Evolutionary conservation across 2,329 filamentous ascomycete genomes (phyloP).

Genomic region (Aspergillus costaricaensis): DNA sequence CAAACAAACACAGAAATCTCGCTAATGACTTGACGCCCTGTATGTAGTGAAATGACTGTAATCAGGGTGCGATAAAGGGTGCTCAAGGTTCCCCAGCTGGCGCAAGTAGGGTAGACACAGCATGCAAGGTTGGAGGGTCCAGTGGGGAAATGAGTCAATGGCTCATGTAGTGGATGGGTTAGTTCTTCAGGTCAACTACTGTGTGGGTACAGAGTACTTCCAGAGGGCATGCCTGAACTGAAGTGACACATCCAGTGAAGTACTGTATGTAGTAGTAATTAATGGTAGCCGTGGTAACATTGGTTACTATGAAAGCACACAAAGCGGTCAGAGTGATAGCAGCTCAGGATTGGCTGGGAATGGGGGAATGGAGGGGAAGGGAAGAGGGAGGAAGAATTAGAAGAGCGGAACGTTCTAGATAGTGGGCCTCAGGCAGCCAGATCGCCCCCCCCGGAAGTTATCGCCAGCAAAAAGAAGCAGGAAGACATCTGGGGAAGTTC

Average conservation of each 20-base stretch:
- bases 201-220: too few relatives aligned
- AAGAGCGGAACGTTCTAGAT: conserved; percentile 38
- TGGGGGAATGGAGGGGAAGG: conserved; percentile 18
- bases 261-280: neutral
- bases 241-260: too few relatives aligned
- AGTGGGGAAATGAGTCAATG: too few relatives aligned
- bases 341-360: conserved; percentile 18
- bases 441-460: neutral
- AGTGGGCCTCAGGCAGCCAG: conserved; percentile 21
- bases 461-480: too few relatives aligned
- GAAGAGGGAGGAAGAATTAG: conserved; percentile 3
- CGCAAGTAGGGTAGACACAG: too few relatives aligned
- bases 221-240: too few relatives aligned
- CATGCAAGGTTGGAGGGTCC: too few relatives aligned
- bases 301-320: conserved; percentile 3
- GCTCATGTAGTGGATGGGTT: too few relatives aligned
- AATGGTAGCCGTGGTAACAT: neutral
- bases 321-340: conserved; percentile 1
- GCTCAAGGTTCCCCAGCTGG: too few relatives aligned
- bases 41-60: neutral
- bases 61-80: too few relatives aligned
- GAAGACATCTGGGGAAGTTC: neutral
- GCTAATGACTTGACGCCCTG: neutral
- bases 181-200: too few relatives aligned
- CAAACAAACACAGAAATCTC: neutral